phyloP scores from a whole-genome alignment of 345 rosid species.

The Streptanthus diversifolius region DNA sequence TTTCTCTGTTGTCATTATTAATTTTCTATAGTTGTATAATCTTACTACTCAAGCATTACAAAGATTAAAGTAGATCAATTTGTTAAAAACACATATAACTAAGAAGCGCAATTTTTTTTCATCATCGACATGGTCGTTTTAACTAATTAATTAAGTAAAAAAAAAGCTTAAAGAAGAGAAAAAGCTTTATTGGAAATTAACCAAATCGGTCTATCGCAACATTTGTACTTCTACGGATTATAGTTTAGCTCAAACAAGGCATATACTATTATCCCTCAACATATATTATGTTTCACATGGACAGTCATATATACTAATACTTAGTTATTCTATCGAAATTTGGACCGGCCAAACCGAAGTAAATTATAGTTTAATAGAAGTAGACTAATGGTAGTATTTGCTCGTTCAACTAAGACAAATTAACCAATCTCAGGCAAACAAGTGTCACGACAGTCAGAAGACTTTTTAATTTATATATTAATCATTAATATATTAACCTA shows the following conservation, averaged over 20 bases:
- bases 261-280: background rate
- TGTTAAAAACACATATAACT: no score
- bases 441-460: constrained; percentile 14
- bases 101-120: background rate
- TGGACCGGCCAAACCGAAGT: constrained; percentile 27
- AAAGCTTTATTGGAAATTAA: background rate
- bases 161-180: background rate
- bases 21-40: background rate
- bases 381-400: constrained; percentile 26
- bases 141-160: background rate
- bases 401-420: constrained; percentile 19
- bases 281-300: background rate
- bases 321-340: background rate
- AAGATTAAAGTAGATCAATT: background rate
- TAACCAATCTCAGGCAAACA: background rate
- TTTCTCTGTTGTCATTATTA: background rate
- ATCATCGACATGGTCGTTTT: background rate
- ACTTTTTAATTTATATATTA: constrained; percentile 12
- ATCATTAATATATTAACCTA: no score
- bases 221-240: background rate
- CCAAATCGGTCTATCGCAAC: background rate
- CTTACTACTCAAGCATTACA: background rate
- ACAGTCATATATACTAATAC: background rate
- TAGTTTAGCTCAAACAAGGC: background rate
- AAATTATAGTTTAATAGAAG: constrained; percentile 12